A percentile compares a stretch with the other conserved stretches of the same genome.
phyloP scores from a whole-genome alignment of 805 yeast species.

The Starmerella floris region DNA sequence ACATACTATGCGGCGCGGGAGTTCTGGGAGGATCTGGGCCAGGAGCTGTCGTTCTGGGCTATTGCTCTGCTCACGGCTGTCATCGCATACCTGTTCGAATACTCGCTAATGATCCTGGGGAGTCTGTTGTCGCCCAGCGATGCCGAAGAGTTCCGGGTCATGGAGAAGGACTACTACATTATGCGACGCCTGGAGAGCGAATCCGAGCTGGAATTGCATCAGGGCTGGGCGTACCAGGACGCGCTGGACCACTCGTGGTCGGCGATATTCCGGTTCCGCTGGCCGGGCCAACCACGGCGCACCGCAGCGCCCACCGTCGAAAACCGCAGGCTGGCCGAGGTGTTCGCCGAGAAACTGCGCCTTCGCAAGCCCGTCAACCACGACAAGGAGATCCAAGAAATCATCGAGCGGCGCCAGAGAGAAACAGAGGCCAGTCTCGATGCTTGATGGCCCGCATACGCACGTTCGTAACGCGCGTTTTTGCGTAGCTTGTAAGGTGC shows the following conservation, averaged over 20 bases:
- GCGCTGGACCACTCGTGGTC: constrained; percentile 62
- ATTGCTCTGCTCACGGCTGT: constrained; percentile 43
- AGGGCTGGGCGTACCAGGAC: constrained; percentile 36
- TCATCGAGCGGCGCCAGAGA: constrained; percentile 28
- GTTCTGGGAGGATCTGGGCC: constrained; percentile 57
- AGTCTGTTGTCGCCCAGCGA: constrained; percentile 52
- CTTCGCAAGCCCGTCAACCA: constrained; percentile 23
- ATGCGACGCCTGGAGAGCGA: constrained; percentile 58
- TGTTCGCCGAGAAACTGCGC: constrained; percentile 22
- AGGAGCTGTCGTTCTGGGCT: constrained; percentile 80
- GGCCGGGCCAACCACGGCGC: constrained; percentile 19
- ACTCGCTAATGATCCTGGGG: constrained; percentile 45
- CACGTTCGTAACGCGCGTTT: no score
- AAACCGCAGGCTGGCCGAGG: constrained; percentile 3
- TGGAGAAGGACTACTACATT: constrained; percentile 57
- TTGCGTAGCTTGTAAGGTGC: no score
- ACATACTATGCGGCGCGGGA: constrained; percentile 65
- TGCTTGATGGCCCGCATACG: neutral
- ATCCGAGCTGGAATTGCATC: constrained; percentile 58
- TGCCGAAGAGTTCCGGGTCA: constrained; percentile 61
- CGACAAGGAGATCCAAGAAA: constrained; percentile 29
- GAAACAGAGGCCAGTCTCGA: constrained; percentile 17
- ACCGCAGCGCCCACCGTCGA: neutral
- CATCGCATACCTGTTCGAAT: constrained; percentile 54
- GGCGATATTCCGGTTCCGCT: constrained; percentile 33